Percentiles rank a stretch among this genome's conserved stretches.
These are phyloP conservation scores for Annona squamosa DNA, from an alignment of 164 flowering plant genomes.

Conservation along the genomic window DNA sequence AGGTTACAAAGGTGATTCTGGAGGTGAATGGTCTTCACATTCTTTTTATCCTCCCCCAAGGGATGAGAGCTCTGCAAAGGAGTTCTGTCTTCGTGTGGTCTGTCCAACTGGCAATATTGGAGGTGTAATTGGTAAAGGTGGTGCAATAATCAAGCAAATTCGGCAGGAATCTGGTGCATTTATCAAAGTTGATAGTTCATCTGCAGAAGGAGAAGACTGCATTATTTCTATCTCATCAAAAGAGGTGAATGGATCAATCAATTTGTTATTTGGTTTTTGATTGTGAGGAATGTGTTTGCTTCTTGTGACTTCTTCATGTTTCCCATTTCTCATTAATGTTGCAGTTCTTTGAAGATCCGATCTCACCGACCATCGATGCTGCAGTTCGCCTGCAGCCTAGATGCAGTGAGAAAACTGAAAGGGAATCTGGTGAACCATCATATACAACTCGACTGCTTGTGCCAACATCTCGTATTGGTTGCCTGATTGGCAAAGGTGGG, in stretches of 20 bases:
- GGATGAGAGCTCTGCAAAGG: constrained; percentile 64
- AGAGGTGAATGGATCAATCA: constrained; percentile 39
- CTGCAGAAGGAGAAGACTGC: constrained; percentile 75
- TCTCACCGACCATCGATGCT: constrained; percentile 81
- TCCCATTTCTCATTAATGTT: constrained; percentile 2
- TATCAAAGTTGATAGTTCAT: constrained; percentile 79
- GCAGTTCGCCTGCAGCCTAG: constrained; percentile 85
- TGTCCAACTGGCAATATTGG: constrained; percentile 79
- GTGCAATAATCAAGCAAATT: constrained; percentile 77
- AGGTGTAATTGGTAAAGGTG: constrained; percentile 90
- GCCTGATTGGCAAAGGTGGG: constrained; percentile 96
- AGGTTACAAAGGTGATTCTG: constrained; percentile 63
- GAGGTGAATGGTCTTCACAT: constrained; percentile 62
- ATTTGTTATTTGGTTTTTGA: neutral
- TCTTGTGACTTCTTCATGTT: neutral
- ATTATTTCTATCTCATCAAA: constrained; percentile 67
- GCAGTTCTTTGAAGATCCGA: constrained; percentile 71
- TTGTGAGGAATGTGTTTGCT: neutral
- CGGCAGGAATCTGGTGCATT: constrained; percentile 82
- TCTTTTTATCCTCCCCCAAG: constrained; percentile 57
- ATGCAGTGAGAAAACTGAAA: constrained; percentile 82
- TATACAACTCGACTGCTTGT: constrained; percentile 82
- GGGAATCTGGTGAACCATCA: constrained; percentile 71
- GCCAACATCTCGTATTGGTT: constrained; percentile 81
- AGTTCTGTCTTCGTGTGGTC: constrained; percentile 69